phyloP scores from a whole-genome alignment of 2,329 filamentous ascomycete genomes.

The Diaporthe amygdali region DNA sequence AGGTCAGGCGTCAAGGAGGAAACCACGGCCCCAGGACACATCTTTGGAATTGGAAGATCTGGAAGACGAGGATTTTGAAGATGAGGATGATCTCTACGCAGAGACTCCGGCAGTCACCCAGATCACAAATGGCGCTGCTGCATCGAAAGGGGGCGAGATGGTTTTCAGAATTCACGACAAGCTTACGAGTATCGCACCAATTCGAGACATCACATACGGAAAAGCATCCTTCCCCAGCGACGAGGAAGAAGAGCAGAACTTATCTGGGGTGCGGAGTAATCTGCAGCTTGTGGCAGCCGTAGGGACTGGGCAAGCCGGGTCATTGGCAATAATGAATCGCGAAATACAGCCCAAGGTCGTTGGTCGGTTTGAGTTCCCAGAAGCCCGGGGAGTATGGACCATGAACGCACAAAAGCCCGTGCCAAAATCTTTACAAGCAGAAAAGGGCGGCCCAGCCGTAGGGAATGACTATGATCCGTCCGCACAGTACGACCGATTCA shows the following conservation, averaged over 20 bases:
- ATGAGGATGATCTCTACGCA: slow-evolving; percentile 70
- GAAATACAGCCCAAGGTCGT: slow-evolving; percentile 77
- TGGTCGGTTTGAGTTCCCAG: slow-evolving; percentile 73
- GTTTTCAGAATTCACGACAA: slow-evolving; percentile 79
- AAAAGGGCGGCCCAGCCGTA: slow-evolving; percentile 54
- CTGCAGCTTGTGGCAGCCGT: slow-evolving; percentile 65
- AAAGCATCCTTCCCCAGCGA: slow-evolving; percentile 51
- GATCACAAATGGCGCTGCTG: slow-evolving; percentile 40
- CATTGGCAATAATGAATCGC: slow-evolving; percentile 77
- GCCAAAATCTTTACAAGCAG: slow-evolving; percentile 62
- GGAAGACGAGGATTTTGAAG: slow-evolving; percentile 59
- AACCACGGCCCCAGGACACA: slow-evolving; percentile 63
- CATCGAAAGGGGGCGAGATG: slow-evolving; percentile 66
- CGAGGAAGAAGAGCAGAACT: slow-evolving; percentile 49
- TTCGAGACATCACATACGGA: slow-evolving; percentile 76
- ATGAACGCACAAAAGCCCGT: slow-evolving; percentile 71
- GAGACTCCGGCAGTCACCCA: slow-evolving; percentile 52
- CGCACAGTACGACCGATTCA: slow-evolving; percentile 75
- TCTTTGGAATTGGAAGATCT: slow-evolving; percentile 51
- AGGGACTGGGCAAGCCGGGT: slow-evolving; percentile 69
- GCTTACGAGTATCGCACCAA: slow-evolving; percentile 78
- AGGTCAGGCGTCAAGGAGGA: slow-evolving; percentile 64
- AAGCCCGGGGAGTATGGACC: slow-evolving; percentile 81
- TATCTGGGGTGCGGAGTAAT: slow-evolving; percentile 56
- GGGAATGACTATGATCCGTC: slow-evolving; percentile 62